Evolutionary conservation across 2,329 filamentous ascomycete genomes (phyloP).

Genomic region (Geoglossum cookeanum): DNA sequence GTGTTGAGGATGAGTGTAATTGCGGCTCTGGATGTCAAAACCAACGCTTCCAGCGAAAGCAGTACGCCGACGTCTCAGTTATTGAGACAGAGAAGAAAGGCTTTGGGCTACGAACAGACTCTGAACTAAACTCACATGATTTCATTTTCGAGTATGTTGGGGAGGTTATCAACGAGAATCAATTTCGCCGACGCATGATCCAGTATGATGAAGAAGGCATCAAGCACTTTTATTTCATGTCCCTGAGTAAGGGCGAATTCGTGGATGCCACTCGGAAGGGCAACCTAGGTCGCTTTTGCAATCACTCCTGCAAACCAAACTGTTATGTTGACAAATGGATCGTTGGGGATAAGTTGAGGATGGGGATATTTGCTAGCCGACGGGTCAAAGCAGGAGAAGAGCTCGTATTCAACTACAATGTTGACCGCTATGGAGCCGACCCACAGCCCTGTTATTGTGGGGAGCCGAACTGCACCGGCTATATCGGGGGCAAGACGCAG

Average conservation of each 20-base stretch:
- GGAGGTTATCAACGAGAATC: conserved; percentile 86
- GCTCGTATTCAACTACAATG: conserved; percentile 98
- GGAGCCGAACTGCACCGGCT: conserved; percentile 85
- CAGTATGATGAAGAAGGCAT: conserved; percentile 93
- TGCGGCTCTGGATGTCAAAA: conserved; percentile 83
- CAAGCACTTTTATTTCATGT: conserved; percentile 99
- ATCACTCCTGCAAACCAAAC: conserved; percentile 96
- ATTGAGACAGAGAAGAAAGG: conserved; percentile 98
- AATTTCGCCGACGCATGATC: conserved; percentile 75
- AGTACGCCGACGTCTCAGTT: conserved; percentile 81
- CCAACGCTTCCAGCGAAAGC: conserved; percentile 76
- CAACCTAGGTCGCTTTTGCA: conserved; percentile 92
- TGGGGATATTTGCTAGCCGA: conserved; percentile 93
- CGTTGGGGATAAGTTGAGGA: conserved; percentile 86
- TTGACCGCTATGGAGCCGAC: conserved; percentile 91
- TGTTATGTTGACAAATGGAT: conserved; percentile 99
- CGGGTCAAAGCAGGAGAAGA: conserved; percentile 77
- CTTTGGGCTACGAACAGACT: conserved; percentile 71
- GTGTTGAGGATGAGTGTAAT: conserved; percentile 60
- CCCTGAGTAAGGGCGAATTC: conserved; percentile 85
- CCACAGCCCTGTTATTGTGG: conserved; percentile 94
- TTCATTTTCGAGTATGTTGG: conserved; percentile 98
- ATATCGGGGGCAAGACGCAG: conserved; percentile 94
- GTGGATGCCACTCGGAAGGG: conserved; percentile 95
- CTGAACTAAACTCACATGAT: conserved; percentile 58